These are phyloP conservation scores for Fusarium anguioides DNA, from an alignment of 2,329 filamentous ascomycete genomes.

Conservation along the genomic window DNA sequence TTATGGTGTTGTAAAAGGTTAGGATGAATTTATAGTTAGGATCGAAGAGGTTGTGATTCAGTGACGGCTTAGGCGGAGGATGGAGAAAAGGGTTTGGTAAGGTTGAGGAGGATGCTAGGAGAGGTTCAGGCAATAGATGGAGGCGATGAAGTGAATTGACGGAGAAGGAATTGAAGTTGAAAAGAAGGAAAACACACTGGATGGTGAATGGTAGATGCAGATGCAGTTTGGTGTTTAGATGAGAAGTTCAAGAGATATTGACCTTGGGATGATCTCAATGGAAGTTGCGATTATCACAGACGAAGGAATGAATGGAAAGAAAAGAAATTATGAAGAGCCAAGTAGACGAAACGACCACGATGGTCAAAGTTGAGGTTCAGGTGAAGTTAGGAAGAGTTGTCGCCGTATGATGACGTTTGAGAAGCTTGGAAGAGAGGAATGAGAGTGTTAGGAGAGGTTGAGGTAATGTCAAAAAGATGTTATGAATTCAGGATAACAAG, in stretches of 20 bases:
- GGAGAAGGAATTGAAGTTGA: not conserved
- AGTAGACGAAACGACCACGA: not conserved
- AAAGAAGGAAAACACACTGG: not conserved
- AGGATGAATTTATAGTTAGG: not conserved
- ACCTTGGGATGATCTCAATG: not conserved
- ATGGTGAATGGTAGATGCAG: accelerated
- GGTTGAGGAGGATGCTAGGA: not conserved
- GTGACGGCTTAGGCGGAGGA: too few species aligned
- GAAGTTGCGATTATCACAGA: not conserved
- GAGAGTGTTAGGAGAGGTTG: not conserved
- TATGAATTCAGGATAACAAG: too few species aligned
- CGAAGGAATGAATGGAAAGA: too few species aligned
- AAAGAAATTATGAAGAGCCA: not conserved
- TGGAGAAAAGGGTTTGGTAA: not conserved
- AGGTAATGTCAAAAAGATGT: accelerated
- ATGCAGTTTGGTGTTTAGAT: not conserved
- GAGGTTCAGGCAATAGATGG: not conserved
- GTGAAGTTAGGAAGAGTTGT: not conserved
- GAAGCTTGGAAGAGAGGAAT: not conserved
- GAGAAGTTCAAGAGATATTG: not conserved
- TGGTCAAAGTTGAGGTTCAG: not conserved
- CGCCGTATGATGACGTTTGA: not conserved
- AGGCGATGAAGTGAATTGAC: not conserved
- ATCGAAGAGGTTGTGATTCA: not conserved
- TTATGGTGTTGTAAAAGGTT: not conserved